These are phyloP conservation scores for Cinchona pubescens DNA, from an alignment of 257 asterid species.

Conservation along the genomic window DNA sequence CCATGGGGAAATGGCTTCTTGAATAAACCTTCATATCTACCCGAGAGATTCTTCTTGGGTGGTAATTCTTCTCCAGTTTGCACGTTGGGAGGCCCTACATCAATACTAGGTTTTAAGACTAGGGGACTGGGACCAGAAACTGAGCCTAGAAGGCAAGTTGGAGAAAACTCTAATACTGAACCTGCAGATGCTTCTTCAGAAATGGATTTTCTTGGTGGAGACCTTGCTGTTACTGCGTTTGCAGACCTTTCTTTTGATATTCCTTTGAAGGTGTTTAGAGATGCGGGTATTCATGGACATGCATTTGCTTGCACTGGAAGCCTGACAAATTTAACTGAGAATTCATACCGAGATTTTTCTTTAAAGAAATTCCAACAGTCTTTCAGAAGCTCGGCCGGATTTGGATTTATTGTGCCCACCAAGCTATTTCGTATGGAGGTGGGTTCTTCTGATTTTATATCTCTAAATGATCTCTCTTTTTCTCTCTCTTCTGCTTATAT, in stretches of 20 bases:
- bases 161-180: slow-evolving; percentile 40
- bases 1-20: slow-evolving; percentile 86
- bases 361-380: slow-evolving; percentile 61
- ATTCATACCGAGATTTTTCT: slow-evolving; percentile 52
- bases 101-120: slow-evolving; percentile 83
- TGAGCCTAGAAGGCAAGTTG: slow-evolving; percentile 60
- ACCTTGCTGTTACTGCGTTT: slow-evolving; percentile 84
- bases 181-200: slow-evolving; percentile 46
- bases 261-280: slow-evolving; percentile 71
- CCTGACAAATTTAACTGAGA: slow-evolving; percentile 66
- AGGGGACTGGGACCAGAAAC: slow-evolving; percentile 95
- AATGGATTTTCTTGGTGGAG: slow-evolving; percentile 85
- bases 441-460: slow-evolving; percentile 1
- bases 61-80: slow-evolving; percentile 84
- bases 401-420: slow-evolving; percentile 81
- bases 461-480: not conserved
- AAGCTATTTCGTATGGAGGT: slow-evolving; percentile 95
- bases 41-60: slow-evolving; percentile 88
- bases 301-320: slow-evolving; percentile 87
- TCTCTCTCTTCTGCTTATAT: too few species aligned
- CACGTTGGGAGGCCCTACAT: slow-evolving; percentile 78
- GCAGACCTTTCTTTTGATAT: slow-evolving; percentile 89
- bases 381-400: slow-evolving; percentile 72
- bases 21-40: slow-evolving; percentile 54
- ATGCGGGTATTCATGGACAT: slow-evolving; percentile 92